Percentiles rank a stretch among this genome's conserved stretches.
phyloP scores from a whole-genome alignment of 345 rosid species.

The Populus euphratica region DNA sequence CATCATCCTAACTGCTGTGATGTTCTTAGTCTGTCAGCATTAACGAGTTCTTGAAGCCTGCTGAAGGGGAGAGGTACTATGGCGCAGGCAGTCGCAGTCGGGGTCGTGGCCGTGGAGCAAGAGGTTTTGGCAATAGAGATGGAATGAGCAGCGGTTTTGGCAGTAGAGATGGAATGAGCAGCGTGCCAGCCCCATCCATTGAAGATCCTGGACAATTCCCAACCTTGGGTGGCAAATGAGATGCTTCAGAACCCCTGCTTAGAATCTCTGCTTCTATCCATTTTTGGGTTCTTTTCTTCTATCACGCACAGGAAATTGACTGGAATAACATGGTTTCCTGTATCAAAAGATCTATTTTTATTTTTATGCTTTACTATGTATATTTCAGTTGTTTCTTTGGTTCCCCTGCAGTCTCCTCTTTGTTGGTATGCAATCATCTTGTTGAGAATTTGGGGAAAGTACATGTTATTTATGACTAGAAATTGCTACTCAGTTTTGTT shows the following conservation, averaged over 20 bases:
- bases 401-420: constrained; percentile 9
- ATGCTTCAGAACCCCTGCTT: constrained; percentile 9
- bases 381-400: constrained; percentile 27
- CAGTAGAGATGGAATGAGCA: constrained; percentile 13
- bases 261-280: constrained; percentile 4
- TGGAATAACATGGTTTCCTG: constrained; percentile 38
- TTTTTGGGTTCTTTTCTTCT: constrained; percentile 27
- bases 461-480: constrained; percentile 14
- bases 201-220: constrained; percentile 70
- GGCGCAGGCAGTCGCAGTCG: constrained; percentile 44
- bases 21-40: constrained; percentile 51
- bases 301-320: constrained; percentile 29
- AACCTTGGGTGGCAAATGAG: constrained; percentile 59
- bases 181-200: constrained; percentile 50
- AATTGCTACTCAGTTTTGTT: constrained; percentile 20
- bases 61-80: constrained; percentile 47
- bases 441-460: constrained; percentile 17
- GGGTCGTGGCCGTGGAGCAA: constrained; percentile 36
- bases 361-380: constrained; percentile 33
- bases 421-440: constrained; percentile 17
- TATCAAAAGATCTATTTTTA: constrained; percentile 15
- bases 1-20: not conserved
- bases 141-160: constrained; percentile 12
- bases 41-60: constrained; percentile 70
- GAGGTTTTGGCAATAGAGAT: constrained; percentile 36